Evolutionary conservation across 306 rosid species (phyloP), one percentile per base, ranked within the genome.

Genomic region (Leucaena leucocephala): DNA sequence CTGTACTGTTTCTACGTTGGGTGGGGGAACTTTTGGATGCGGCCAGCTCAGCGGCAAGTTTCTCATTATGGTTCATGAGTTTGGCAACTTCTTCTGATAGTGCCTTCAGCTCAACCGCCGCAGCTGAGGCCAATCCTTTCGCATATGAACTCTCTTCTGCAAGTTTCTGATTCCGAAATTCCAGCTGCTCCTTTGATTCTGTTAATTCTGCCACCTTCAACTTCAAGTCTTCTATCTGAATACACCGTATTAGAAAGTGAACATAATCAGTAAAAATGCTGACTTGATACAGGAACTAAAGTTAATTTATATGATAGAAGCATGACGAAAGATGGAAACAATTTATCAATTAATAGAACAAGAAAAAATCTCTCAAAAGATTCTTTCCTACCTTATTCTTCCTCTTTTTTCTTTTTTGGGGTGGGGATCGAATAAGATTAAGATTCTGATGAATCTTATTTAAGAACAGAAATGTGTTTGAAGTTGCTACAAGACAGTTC

Each of bases 51-150:
- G 93, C 84, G 33, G 91, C 81, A 38, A 91, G 86, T 80, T 86
- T 93, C 77, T 93, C 99, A 12, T 93, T 96, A 43, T 93, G 92
- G 80, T 86, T 93, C 99, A 93, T 93, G 71, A 91, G 96, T 84
- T 96, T 96, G 72, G 99, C 82, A 70, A 96, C 97, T 88, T 96
- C 99, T 88, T 93, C 99, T 22, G 99, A 89, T 63, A 96, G 81
- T 75, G 98, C 98, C 87, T 96, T 96, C 63, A 96, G 97, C 86
- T 96, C 99, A 72, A 93, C 98, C 6, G 98, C 99, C n/a, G 99
- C 99, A 74, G 99, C 99, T 44, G 99, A 96, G 67, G 99, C 99
- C 67, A 96, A 84, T 77, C 97, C 98, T 82, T 96, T 96, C 67
- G 99, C 99, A 86, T 93, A 96, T 68, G 96, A 82, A 85, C 97